Conservation (phyloP, 2,329 filamentous ascomycete species). For the Herpotrichia juniperi region DNA sequence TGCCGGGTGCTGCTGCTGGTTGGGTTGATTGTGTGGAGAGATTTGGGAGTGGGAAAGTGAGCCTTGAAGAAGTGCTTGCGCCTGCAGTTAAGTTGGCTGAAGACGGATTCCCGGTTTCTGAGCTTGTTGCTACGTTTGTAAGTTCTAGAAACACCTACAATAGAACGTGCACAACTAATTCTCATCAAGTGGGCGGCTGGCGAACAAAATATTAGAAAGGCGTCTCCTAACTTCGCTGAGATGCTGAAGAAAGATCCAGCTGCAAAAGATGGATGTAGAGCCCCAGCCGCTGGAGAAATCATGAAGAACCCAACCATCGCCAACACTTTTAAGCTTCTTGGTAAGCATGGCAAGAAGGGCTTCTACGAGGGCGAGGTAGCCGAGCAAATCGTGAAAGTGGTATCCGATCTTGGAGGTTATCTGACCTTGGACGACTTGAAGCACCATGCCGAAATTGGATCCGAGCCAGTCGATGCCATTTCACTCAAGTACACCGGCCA, state of each 20-base stretch:
- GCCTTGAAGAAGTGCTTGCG: constrained; percentile 74
- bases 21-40: constrained; percentile 89
- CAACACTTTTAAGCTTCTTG: constrained; percentile 79
- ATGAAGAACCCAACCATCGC: constrained; percentile 85
- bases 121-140: constrained; percentile 73
- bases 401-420: constrained; percentile 76
- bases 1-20: constrained; percentile 88
- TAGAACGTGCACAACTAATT: background rate
- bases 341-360: constrained; percentile 80
- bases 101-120: constrained; percentile 86
- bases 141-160: constrained; percentile 41
- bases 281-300: constrained; percentile 81
- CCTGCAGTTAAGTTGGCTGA: constrained; percentile 88
- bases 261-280: constrained; percentile 72
- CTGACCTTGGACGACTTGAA: constrained; percentile 80
- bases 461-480: constrained; percentile 83
- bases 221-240: constrained; percentile 85
- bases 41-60: constrained; percentile 87
- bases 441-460: constrained; percentile 74
- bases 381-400: constrained; percentile 78
- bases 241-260: constrained; percentile 81
- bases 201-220: constrained; percentile 68
- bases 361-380: constrained; percentile 90
- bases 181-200: constrained; percentile 69
- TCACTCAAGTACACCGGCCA: constrained; percentile 79